These are phyloP conservation scores for Candida ortonii DNA, from an alignment of 805 yeast species.

Conservation along the genomic window DNA sequence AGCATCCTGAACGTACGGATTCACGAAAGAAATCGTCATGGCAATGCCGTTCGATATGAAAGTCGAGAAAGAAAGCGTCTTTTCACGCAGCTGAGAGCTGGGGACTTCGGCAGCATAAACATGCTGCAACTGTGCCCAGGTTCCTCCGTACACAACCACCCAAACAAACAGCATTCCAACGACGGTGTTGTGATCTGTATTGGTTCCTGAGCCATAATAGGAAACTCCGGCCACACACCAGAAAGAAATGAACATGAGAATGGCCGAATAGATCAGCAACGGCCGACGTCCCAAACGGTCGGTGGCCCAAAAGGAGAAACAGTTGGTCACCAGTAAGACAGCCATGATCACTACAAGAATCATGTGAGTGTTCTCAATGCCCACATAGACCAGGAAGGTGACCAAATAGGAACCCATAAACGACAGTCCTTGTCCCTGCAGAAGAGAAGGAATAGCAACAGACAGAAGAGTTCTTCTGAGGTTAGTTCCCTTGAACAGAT, in stretches of 20 bases:
- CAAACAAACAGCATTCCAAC: slow-evolving; percentile 25
- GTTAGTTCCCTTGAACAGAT: slow-evolving; percentile 44
- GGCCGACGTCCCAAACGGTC: slow-evolving; percentile 36
- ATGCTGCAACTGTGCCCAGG: slow-evolving; percentile 30
- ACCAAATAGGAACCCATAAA: slow-evolving; percentile 42
- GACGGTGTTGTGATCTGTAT: slow-evolving; percentile 22
- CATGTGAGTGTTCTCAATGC: slow-evolving; percentile 38
- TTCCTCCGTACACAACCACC: slow-evolving; percentile 25
- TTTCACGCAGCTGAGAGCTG: slow-evolving; percentile 37
- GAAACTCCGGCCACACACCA: slow-evolving; percentile 20
- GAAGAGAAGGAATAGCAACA: slow-evolving; percentile 38
- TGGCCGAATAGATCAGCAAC: slow-evolving; percentile 31
- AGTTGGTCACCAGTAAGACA: slow-evolving; percentile 7
- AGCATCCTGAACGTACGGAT: slow-evolving; percentile 50
- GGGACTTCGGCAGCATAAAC: slow-evolving; percentile 37
- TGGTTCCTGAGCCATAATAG: slow-evolving; percentile 23
- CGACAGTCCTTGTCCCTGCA: slow-evolving; percentile 45
- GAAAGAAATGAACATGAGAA: slow-evolving; percentile 8
- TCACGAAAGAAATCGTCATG: slow-evolving; percentile 33
- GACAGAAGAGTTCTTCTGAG: slow-evolving; percentile 45
- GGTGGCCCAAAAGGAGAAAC: slow-evolving; percentile 38
- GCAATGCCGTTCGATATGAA: slow-evolving; percentile 27
- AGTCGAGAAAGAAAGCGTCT: slow-evolving; percentile 36
- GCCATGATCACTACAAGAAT: slow-evolving; percentile 15
- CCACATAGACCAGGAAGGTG: slow-evolving; percentile 31